A percentile compares a stretch with the other conserved stretches of the same genome.
Conservation (phyloP, 805 yeast species). For the Candida hungchunana region DNA sequence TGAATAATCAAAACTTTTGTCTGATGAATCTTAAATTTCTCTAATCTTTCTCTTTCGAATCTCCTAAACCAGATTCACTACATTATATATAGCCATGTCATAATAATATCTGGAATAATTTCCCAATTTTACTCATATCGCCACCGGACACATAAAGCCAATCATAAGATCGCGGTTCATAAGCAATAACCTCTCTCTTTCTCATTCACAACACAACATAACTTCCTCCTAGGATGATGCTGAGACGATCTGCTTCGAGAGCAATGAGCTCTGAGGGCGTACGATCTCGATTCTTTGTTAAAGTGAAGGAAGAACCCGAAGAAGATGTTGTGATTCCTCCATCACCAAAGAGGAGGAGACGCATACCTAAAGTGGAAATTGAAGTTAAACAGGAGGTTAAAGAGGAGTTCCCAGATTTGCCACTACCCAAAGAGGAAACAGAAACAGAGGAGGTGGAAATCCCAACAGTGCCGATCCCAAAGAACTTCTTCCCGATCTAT, state of each 20-base stretch:
- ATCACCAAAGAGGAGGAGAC: constrained; percentile 9
- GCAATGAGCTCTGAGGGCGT: background rate
- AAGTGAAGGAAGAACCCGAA: constrained; percentile 7
- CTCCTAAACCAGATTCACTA: background rate
- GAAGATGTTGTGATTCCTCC: constrained; percentile 4
- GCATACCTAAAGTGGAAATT: background rate
- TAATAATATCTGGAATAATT: background rate
- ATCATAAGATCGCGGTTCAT: constrained; percentile 1
- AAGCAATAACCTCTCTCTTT: background rate
- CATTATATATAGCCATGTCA: no score
- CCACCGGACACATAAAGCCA: no score
- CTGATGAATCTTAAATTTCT: background rate
- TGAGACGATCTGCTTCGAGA: constrained; percentile 6
- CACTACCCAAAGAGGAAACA: no score
- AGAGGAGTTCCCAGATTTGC: no score
- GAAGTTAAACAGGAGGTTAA: constrained; percentile 4
- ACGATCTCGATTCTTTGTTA: constrained; percentile 5
- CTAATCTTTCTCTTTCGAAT: background rate
- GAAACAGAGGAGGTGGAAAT: no score
- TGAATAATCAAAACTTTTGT: no score
- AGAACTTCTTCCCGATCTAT: constrained; percentile 53
- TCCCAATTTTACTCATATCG: no score
- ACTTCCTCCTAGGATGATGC: background rate
- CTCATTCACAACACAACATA: background rate
- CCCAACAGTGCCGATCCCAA: constrained; percentile 28